Base-by-base conservation (phyloP, 257 asterid species). In the Solanum gandarillasii region DNA sequence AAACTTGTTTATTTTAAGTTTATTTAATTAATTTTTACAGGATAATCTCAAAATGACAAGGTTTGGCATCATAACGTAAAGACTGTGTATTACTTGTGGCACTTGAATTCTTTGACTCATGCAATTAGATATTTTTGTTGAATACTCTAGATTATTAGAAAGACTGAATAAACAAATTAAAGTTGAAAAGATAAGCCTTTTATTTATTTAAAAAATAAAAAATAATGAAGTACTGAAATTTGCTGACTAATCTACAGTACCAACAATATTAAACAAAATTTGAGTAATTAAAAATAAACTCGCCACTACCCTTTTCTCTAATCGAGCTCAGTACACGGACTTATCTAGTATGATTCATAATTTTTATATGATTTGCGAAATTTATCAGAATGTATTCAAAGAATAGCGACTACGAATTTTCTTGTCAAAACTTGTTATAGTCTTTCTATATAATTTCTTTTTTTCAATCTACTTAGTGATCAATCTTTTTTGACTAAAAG, bases 31-130 rank as follows among this genome's bases (percentile, higher is more conserved):
- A 4, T 3, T 8, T 65, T 12, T 12, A 41, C 12, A 41, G 16
- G 31, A 48, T 81, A 46, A 79, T 76, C 38, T 43, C 5, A 43
- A 79, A 55, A 43, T 18, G 27, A 79, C 52, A 43, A 79, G 85
- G n/a, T 79, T 35, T 75, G 83, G 3, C 52, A 75, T 75, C 52
- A 75, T 75, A 75, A 35, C 82, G 48, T 74, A 43, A 41, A 43
- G 27, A 79, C 16, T 16, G 0, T 43, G n/a, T 13, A 9, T 79
- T 79, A 46, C 85, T 81, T 46, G 70, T 29, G n/a, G 20, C 6
- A 46, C 68, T 46, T 29, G 39, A 81, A 43, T 29, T 46, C 41
- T 16, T 46, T 46, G 68, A 16, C 39, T 39, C 43, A 0, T 81
- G 11, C 3, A 79, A 27, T 34, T 16, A 29, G 9, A n/a, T 81